phyloP scores from a whole-genome alignment of 306 rosid genomes.

The Cajanus cajan region DNA sequence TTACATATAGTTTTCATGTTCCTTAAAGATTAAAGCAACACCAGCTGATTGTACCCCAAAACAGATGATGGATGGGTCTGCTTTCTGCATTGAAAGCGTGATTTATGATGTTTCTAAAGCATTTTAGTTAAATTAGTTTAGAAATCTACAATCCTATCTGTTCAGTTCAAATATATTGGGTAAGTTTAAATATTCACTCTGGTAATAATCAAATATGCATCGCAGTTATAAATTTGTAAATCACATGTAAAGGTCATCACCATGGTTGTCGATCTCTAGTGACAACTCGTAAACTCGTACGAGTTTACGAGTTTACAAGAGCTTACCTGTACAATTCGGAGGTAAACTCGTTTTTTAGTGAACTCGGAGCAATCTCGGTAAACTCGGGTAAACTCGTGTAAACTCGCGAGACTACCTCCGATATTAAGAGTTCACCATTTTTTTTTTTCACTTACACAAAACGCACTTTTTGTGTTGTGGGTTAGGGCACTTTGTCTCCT shows the following conservation, averaged over 20 bases:
- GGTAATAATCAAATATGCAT: conserved; percentile 15
- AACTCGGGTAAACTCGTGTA: too few relatives aligned
- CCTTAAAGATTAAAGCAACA: conserved; percentile 10
- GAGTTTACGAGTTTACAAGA: too few relatives aligned
- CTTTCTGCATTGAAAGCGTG: neutral
- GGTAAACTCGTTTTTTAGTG: too few relatives aligned
- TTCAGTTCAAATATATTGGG: conserved; percentile 8
- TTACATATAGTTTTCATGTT: neutral
- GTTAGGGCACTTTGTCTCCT: too few relatives aligned
- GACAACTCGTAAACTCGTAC: too few relatives aligned
- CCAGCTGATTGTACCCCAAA: neutral
- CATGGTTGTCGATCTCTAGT: too few relatives aligned
- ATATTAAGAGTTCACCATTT: too few relatives aligned
- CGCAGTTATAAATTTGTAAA: neutral
- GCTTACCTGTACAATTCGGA: too few relatives aligned
- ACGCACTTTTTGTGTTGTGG: too few relatives aligned
- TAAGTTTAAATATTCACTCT: conserved; percentile 1
- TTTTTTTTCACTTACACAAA: too few relatives aligned
- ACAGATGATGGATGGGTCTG: neutral
- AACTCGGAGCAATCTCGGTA: too few relatives aligned
- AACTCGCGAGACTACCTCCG: too few relatives aligned
- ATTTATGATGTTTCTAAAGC: neutral
- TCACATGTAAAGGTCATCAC: conserved; percentile 2
- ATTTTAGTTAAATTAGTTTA: conserved; percentile 8
- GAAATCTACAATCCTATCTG: neutral